Evolutionary conservation across 331 rosid species (phyloP).

Genomic region (Acacia pycnantha): DNA sequence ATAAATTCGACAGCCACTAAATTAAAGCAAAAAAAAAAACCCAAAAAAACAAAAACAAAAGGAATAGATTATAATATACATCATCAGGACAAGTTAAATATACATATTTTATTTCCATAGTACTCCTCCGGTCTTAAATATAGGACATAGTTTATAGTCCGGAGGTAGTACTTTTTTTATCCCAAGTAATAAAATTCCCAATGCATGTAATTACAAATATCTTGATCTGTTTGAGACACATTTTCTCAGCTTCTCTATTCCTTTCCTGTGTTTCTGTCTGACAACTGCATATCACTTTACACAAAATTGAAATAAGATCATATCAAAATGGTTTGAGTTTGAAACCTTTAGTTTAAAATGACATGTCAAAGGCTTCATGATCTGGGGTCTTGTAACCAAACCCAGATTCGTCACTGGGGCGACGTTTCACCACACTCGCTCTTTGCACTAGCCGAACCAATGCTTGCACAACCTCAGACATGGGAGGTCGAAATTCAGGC

Average conservation of each 20-base stretch:
- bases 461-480: conserved; percentile 99
- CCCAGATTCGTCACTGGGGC: conserved; percentile 82
- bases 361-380: conserved; percentile 71
- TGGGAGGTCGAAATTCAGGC: conserved; percentile 96
- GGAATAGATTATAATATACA: conserved; percentile 22
- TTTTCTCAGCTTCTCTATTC: conserved; percentile 27
- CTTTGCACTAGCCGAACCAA: conserved; percentile 86
- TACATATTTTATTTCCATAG: conserved; percentile 35
- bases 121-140: background rate
- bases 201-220: conserved; percentile 32
- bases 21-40: background rate
- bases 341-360: conserved; percentile 52
- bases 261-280: conserved; percentile 26
- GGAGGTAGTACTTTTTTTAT: background rate
- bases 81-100: conserved; percentile 20
- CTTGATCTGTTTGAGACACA: conserved; percentile 28
- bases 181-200: conserved; percentile 15
- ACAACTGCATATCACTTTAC: conserved; percentile 30
- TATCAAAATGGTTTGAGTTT: background rate
- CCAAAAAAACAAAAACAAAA: too few relatives aligned
- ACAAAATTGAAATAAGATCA: conserved; percentile 41
- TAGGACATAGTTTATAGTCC: too few relatives aligned
- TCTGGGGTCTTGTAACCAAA: conserved; percentile 77
- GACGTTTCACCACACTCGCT: conserved; percentile 86
- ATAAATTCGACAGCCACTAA: background rate